Evolutionary conservation across 805 yeast species (phyloP).

Genomic region (Schwanniomyces pseudopolymorphus): DNA sequence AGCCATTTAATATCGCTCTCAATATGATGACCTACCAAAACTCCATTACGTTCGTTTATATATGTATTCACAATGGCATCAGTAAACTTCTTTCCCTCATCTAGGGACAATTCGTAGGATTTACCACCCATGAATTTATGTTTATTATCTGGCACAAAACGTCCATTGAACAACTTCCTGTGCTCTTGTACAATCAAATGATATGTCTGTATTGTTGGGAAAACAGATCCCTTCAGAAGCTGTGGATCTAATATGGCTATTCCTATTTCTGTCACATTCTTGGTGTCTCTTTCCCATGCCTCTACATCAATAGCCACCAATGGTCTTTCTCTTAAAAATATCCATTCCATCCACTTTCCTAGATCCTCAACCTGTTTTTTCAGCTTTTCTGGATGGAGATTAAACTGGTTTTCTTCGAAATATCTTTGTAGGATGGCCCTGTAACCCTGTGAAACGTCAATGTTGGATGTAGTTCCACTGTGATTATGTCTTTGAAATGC

Average conservation of each 20-base stretch:
- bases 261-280: slow-evolving; percentile 57
- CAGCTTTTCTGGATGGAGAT: slow-evolving; percentile 12
- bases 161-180: slow-evolving; percentile 40
- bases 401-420: slow-evolving; percentile 17
- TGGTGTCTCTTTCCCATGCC: slow-evolving; percentile 49
- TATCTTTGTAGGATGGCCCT: slow-evolving; percentile 3
- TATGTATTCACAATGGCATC: slow-evolving; percentile 46
- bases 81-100: slow-evolving; percentile 37
- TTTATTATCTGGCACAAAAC: slow-evolving; percentile 56
- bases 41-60: slow-evolving; percentile 26
- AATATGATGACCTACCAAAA: slow-evolving; percentile 61
- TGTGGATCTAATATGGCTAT: slow-evolving; percentile 57
- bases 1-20: slow-evolving; percentile 57
- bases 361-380: slow-evolving; percentile 9
- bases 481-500: neutral
- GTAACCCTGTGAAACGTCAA: neutral
- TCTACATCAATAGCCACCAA: slow-evolving; percentile 56
- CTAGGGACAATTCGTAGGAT: slow-evolving; percentile 40
- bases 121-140: slow-evolving; percentile 51
- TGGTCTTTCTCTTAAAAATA: slow-evolving; percentile 25
- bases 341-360: slow-evolving; percentile 16
- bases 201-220: slow-evolving; percentile 41
- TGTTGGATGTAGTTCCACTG: neutral
- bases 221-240: slow-evolving; percentile 32
- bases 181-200: slow-evolving; percentile 50